A percentile compares a stretch with the other conserved stretches of the same genome.
phyloP scores from a whole-genome alignment of 306 rosid genomes.

The Canavalia ensiformis region DNA sequence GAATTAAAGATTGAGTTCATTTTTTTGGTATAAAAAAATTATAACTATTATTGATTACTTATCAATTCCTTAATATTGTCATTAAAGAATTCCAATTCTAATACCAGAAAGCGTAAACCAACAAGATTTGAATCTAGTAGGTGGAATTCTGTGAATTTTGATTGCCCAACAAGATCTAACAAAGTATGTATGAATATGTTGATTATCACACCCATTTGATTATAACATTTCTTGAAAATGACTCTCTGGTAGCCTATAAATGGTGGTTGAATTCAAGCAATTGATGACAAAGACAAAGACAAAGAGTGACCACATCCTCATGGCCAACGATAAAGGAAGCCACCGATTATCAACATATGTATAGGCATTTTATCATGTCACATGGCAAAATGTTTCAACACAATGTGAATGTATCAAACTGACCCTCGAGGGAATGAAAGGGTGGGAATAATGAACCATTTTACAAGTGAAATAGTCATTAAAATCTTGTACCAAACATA shows the following conservation, averaged over 20 bases:
- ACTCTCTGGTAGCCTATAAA: neutral
- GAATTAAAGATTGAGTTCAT: no score
- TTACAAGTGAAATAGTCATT: neutral
- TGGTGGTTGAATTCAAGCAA: neutral
- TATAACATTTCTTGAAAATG: neutral
- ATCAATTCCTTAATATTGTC: neutral
- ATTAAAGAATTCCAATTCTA: neutral
- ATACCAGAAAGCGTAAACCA: no score
- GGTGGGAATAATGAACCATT: neutral
- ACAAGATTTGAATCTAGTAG: neutral
- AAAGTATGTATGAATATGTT: neutral
- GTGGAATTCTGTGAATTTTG: neutral
- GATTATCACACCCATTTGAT: neutral
- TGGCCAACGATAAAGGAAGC: neutral
- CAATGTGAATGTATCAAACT: neutral
- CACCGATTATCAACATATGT: no score
- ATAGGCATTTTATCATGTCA: neutral
- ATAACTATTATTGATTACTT: neutral
- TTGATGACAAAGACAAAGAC: neutral
- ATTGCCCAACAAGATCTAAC: slow-evolving; percentile 14
- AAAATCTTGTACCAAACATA: neutral
- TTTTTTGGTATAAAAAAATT: no score
- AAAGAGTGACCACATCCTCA: neutral
- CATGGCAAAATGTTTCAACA: neutral
- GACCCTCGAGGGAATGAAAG: no score